Percentiles rank a stretch among this genome's conserved stretches.
Conservation (phyloP, 345 rosid species). For the Viola odorata region DNA sequence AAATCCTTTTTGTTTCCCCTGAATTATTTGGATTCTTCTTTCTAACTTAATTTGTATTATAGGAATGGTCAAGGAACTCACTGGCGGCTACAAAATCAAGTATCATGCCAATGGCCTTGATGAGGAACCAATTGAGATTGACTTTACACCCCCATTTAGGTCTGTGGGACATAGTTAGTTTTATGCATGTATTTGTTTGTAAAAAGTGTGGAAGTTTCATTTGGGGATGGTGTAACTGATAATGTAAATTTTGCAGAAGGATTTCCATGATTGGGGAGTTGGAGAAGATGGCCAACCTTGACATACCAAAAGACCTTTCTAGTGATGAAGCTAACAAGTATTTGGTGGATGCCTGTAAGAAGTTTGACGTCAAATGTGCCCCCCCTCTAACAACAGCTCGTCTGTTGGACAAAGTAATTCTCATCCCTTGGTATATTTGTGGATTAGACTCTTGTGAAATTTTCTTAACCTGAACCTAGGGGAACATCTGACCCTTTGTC, state of each 20-base stretch:
- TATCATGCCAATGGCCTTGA: conserved; percentile 87
- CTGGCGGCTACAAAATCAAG: conserved; percentile 82
- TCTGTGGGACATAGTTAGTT: conserved; percentile 18
- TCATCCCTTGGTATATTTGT: not conserved
- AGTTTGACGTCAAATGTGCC: conserved; percentile 78
- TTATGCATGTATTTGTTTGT: not conserved
- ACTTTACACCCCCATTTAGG: conserved; percentile 98
- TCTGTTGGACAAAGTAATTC: conserved; percentile 73
- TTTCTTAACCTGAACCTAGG: too few species aligned
- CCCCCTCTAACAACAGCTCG: conserved; percentile 92
- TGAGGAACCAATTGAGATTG: conserved; percentile 83
- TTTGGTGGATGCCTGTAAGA: conserved; percentile 58
- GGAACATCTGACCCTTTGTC: too few species aligned
- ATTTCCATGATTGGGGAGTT: conserved; percentile 87
- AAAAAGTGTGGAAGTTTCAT: not conserved
- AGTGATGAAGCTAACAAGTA: conserved; percentile 80
- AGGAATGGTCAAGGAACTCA: conserved; percentile 89
- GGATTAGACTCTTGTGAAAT: not conserved
- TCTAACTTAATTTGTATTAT: conserved; percentile 11
- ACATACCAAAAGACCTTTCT: conserved; percentile 77
- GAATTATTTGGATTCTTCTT: not conserved
- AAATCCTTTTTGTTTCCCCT: too few species aligned
- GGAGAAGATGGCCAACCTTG: conserved; percentile 81
- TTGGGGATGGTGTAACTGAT: not conserved
- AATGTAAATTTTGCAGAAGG: conserved; percentile 40